Base-by-base conservation (phyloP, 208 protist genomes). In the Trypanosoma avium region DNA sequence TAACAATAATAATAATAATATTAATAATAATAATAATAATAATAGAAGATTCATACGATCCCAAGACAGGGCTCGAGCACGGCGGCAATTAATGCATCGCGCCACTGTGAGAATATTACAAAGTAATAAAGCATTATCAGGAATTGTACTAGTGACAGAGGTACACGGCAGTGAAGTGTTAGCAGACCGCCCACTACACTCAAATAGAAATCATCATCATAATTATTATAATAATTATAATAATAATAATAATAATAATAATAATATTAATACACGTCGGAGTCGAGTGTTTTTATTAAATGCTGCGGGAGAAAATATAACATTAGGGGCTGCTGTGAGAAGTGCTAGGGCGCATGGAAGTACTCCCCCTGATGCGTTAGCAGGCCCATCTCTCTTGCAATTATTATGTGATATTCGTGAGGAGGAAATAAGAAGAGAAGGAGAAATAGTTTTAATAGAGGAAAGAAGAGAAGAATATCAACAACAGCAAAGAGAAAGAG, bases 331-430 rank as follows among this genome's bases (percentile, higher is more conserved):
- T 9, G 10, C 54, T 22, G 42, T 54, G 1, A 9, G 1, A 1
- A 10, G 2, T 4, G 45, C 19, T 26, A 29, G 27, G 42, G 58
- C 32, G 29, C 3, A 32, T 29, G 17, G 19, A 0, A 19, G 8
- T 6, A 21, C 27, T 43, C 36, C 24, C 8, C 58, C 58, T n/a
- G 46, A 53, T 19, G 58, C 58, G 17, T 29, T 19, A 46, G 27
- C 45, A 17, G 58, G 58, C 26, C 58, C 58, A 15, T 24, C 15
- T 12, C 4, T 64, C 6, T 30, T 64, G 30, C n/a, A 64, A 0
- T 17, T 64, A 13, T 24, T 64, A 12, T 15, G 17, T 42, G 36
- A 42, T 42, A 42, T 42, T 2, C n/a, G n/a, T n/a, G n/a, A n/a
- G n/a, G n/a, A n/a, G n/a, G n/a, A n/a, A n/a, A n/a, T n/a, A n/a